Conservation (phyloP, 176 grass and related monocot species). For the Hyparrhenia diplandra region DNA sequence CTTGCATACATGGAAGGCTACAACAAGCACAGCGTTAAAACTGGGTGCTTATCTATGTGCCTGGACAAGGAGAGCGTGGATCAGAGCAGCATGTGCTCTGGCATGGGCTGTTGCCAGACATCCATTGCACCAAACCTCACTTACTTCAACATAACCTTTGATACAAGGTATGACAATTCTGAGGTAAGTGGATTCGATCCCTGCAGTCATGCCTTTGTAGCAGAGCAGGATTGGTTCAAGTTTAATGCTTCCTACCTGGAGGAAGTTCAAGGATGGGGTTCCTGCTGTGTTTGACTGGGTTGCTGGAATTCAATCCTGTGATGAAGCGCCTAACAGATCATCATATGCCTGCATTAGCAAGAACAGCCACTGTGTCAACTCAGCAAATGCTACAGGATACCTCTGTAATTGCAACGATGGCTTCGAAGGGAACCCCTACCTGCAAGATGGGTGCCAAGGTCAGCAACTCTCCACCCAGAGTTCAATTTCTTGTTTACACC, state of each 20-base stretch:
- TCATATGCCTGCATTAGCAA: constrained; percentile 25
- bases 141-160: constrained; percentile 16
- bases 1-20: constrained; percentile 25
- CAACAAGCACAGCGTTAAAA: not conserved
- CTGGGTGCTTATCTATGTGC: constrained; percentile 35
- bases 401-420: constrained; percentile 20
- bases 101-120: constrained; percentile 43
- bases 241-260: constrained; percentile 25
- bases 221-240: constrained; percentile 30
- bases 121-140: constrained; percentile 24
- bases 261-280: constrained; percentile 32
- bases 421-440: too few species aligned
- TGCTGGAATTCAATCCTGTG: constrained; percentile 8
- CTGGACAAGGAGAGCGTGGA: constrained; percentile 3
- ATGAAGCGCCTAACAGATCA: not conserved
- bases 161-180: constrained; percentile 15
- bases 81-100: constrained; percentile 13
- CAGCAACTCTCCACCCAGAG: not conserved
- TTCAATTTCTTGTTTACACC: constrained; percentile 1
- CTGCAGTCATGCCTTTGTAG: constrained; percentile 40
- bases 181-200: constrained; percentile 5
- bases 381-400: constrained; percentile 35
- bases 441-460: too few species aligned
- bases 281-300: constrained; percentile 41
- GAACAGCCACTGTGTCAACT: not conserved